A percentile compares a stretch with the other conserved stretches of the same genome.
phyloP scores from a whole-genome alignment of 352 stramenopile species.

The Globisporangium okanoganense region DNA sequence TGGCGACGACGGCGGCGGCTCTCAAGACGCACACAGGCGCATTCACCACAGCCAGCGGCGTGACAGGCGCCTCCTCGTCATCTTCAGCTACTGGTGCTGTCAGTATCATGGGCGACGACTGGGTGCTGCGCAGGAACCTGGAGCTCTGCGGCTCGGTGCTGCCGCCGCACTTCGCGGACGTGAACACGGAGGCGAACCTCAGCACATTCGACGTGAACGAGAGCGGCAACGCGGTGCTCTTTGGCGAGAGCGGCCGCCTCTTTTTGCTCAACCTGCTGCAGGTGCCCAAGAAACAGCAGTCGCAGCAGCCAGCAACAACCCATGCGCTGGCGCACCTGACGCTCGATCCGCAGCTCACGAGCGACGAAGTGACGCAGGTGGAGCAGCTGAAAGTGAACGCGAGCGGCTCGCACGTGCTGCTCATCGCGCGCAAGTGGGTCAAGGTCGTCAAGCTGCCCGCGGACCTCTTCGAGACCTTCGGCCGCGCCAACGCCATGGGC shows the following conservation, averaged over 20 bases:
- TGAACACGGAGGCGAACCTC: slow-evolving; percentile 48
- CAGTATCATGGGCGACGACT: slow-evolving; percentile 28
- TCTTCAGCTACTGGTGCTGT: not conserved
- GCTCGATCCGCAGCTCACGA: slow-evolving; percentile 53
- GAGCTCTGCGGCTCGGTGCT: slow-evolving; percentile 58
- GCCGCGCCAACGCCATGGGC: slow-evolving; percentile 1
- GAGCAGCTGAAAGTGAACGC: slow-evolving; percentile 62
- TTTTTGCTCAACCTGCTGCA: slow-evolving; percentile 61
- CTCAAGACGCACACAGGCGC: not conserved
- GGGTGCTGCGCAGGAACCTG: slow-evolving; percentile 47
- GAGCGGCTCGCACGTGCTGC: slow-evolving; percentile 43
- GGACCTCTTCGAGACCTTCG: slow-evolving; percentile 10
- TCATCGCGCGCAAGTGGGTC: slow-evolving; percentile 55
- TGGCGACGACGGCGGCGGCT: not conserved
- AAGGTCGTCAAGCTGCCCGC: slow-evolving; percentile 53
- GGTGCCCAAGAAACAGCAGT: slow-evolving; percentile 16
- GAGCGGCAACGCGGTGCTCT: slow-evolving; percentile 42
- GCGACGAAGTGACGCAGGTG: slow-evolving; percentile 40
- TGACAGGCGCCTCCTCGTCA: not conserved
- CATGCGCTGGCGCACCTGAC: slow-evolving; percentile 41
- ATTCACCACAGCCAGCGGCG: not conserved
- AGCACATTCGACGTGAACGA: slow-evolving; percentile 69
- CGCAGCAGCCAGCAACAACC: not conserved
- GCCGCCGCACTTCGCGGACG: slow-evolving; percentile 46
- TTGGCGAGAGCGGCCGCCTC: slow-evolving; percentile 38